These are phyloP conservation scores for Somion occarium DNA, from an alignment of 1,284 basidiomycete genomes.

Conservation along the genomic window DNA sequence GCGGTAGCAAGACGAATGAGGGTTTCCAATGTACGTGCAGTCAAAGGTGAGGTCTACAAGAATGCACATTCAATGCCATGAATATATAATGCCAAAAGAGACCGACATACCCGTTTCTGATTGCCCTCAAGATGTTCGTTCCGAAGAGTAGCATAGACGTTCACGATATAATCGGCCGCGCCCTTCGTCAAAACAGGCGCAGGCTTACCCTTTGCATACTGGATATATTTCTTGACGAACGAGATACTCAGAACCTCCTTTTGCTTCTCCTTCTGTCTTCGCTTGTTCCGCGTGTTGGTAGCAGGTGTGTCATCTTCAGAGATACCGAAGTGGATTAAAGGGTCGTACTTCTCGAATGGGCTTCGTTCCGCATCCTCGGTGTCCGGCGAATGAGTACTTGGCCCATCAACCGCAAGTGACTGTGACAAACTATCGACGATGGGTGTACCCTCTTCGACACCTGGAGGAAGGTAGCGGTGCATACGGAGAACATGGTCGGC, in stretches of 20 bases:
- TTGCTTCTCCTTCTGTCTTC: slow-evolving; percentile 58
- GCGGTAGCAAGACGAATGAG: slow-evolving; percentile 97
- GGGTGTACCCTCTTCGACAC: slow-evolving; percentile 92
- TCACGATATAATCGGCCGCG: slow-evolving; percentile 92
- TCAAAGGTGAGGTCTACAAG: slow-evolving; percentile 88
- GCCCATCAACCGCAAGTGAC: slow-evolving; percentile 80
- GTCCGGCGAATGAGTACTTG: slow-evolving; percentile 50
- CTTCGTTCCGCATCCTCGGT: slow-evolving; percentile 63
- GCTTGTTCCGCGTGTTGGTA: slow-evolving; percentile 25
- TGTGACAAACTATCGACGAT: slow-evolving; percentile 86
- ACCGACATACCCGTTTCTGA: slow-evolving; percentile 70
- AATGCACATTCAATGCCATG: neutral
- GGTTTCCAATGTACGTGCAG: slow-evolving; percentile 98
- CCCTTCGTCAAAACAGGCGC: slow-evolving; percentile 87
- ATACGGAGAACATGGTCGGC: slow-evolving; percentile 98
- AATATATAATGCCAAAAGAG: neutral
- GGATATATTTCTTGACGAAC: slow-evolving; percentile 99
- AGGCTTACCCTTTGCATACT: slow-evolving; percentile 90
- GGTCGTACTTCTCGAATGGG: slow-evolving; percentile 96
- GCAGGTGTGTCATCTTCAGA: slow-evolving; percentile 25
- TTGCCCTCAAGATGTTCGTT: slow-evolving; percentile 93
- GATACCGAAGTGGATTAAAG: slow-evolving; percentile 84
- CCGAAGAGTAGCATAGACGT: slow-evolving; percentile 87
- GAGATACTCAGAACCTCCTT: slow-evolving; percentile 88
- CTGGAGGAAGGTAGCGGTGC: slow-evolving; percentile 95